Base-by-base conservation (phyloP, 805 yeast species). In the Candida dajiaensis region DNA sequence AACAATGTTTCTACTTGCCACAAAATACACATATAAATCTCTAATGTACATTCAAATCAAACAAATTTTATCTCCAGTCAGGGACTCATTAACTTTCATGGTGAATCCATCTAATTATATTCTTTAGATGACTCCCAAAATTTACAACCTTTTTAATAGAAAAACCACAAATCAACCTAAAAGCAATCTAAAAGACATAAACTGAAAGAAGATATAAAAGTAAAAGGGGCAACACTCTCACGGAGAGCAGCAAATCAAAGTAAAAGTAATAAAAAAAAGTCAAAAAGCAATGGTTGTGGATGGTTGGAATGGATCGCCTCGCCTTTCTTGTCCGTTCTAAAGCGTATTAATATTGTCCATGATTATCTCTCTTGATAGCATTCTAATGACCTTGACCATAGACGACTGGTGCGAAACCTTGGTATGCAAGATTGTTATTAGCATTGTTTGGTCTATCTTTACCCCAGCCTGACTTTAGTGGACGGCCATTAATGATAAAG, bases 401-500 rank as follows among this genome's bases (percentile, higher is more conserved):
- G 16, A 36, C 33, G 16, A 50, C 29, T 21, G 50, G 50, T 10
- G 46, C 45, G 37, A 44, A 51, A 18, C 43, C 45, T 36, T 51
- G 54, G 23, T 49, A 51, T 22, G 29, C 49, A 4, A 46, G 7
- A n/a, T 31, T 38, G 19, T 44, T 46, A n/a, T 47, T 46, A 20
- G 38, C 23, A 37, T 36, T 36, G n/a, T 36, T 36, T 13, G n/a
- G 9, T 11, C 69, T 69, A 50, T 73, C 85, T 63, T 81, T 85
- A 44, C 96, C 96, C 96, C 96, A 89, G 29, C 95, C 90, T 55
- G 89, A 80, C 61, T 82, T 83, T 61, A 88, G 66, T 20, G 85
- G 82, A 61, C 95, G 75, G 20, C 95, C 95, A 59, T 84, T 82
- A 55, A 88, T 67, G 43, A 73, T 73, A 55, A 81, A 76, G 1